Conservation (phyloP, 2,329 filamentous ascomycete species). For the Penicillium brasilianum region DNA sequence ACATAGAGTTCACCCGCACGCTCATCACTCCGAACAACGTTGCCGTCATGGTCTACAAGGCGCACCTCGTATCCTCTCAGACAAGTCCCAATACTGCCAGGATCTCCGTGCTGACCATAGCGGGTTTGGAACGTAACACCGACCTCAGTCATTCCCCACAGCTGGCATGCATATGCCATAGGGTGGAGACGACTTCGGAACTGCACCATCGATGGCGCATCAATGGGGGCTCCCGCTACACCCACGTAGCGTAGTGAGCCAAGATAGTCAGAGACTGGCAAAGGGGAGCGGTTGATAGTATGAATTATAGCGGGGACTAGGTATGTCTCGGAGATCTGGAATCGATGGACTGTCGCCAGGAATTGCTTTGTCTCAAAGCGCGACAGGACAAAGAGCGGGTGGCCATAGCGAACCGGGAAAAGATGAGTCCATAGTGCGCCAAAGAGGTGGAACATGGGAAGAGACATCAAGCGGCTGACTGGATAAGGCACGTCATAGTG, state of each 20-base stretch:
- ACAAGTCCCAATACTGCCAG: conserved; percentile 55
- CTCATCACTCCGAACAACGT: conserved; percentile 35
- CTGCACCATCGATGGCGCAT: conserved; percentile 46
- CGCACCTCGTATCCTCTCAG: conserved; percentile 49
- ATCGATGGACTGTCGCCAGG: conserved; percentile 46
- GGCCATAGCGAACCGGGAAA: conserved; percentile 53
- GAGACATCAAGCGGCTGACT: conserved; percentile 53
- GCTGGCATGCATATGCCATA: conserved; percentile 51
- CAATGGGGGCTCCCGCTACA: conserved; percentile 57
- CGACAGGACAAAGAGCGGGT: conserved; percentile 54
- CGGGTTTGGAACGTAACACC: conserved; percentile 52
- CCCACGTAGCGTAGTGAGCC: conserved; percentile 51
- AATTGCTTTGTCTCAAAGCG: conserved; percentile 52
- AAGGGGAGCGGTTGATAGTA: conserved; percentile 38
- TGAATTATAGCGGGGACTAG: conserved; percentile 55
- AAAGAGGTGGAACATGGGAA: conserved; percentile 62
- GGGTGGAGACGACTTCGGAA: conserved; percentile 49
- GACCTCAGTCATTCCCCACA: conserved; percentile 63
- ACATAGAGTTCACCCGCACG: conserved; percentile 50
- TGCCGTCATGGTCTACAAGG: conserved; percentile 42
- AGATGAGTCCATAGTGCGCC: conserved; percentile 54
- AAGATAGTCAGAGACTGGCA: conserved; percentile 39
- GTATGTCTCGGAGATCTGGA: conserved; percentile 55
- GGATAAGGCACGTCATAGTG: conserved; percentile 48
- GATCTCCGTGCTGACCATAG: conserved; percentile 47